A percentile compares a stretch with the other conserved stretches of the same genome.
phyloP scores from a whole-genome alignment of 2,329 filamentous ascomycete species.

The Microdochium paspali region DNA sequence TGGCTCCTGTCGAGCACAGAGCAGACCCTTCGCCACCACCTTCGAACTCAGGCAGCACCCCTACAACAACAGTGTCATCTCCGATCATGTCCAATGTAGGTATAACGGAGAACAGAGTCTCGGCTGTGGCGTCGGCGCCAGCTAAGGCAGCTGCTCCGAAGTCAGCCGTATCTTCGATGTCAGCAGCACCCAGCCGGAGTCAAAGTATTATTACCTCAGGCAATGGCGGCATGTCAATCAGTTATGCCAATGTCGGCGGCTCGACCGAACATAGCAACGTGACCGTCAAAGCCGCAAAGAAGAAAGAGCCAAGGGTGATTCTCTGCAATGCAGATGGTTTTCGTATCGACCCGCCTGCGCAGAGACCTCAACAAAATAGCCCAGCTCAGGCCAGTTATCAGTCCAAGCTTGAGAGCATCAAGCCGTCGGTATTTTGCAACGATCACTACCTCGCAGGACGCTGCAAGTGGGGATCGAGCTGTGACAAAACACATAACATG shows the following conservation, averaged over 20 bases:
- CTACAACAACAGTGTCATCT: neutral
- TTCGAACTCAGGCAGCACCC: neutral
- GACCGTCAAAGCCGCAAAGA: conserved; percentile 19
- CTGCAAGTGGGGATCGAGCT: conserved; percentile 17
- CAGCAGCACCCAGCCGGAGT: conserved; percentile 8
- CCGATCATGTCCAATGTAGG: neutral
- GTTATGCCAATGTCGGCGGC: conserved; percentile 22
- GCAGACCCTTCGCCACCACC: conserved; percentile 5
- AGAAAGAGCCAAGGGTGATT: conserved; percentile 19
- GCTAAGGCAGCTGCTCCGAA: conserved; percentile 1
- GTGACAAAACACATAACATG: conserved; percentile 20
- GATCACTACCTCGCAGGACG: conserved; percentile 21
- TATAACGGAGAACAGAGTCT: neutral
- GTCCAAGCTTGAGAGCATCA: conserved; percentile 18
- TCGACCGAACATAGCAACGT: conserved; percentile 20
- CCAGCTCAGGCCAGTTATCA: conserved; percentile 20
- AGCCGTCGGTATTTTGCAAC: conserved; percentile 22
- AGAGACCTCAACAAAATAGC: conserved; percentile 15
- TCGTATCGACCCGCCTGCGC: conserved; percentile 19
- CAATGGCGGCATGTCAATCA: conserved; percentile 23
- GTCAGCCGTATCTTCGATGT: too few relatives aligned
- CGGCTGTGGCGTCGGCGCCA: too few relatives aligned
- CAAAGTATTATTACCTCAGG: conserved; percentile 20
- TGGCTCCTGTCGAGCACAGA: conserved; percentile 4
- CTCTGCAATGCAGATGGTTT: conserved; percentile 18